These are phyloP conservation scores for Naganishia friedmannii DNA, from an alignment of 768 basidiomycete genomes.

Conservation along the genomic window DNA sequence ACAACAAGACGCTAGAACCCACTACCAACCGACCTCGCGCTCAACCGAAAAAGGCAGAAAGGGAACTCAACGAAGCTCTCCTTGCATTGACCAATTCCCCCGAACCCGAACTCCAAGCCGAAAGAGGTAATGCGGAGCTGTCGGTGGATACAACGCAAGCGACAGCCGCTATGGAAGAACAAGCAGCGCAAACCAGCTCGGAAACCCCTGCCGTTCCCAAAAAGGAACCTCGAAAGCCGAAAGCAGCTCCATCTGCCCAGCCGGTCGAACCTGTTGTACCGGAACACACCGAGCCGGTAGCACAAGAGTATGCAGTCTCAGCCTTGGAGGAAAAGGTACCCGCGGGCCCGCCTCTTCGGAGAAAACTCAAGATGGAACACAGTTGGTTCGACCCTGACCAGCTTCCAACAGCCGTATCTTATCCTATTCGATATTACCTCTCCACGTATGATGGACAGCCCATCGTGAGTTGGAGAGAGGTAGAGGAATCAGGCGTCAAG, in stretches of 20 bases:
- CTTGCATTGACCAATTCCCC: background rate
- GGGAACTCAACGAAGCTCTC: conserved; percentile 10
- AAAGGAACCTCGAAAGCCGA: background rate
- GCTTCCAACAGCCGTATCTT: conserved; percentile 4
- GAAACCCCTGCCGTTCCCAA: background rate
- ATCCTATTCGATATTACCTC: conserved; percentile 9
- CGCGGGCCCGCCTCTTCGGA: background rate
- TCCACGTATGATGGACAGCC: conserved; percentile 2
- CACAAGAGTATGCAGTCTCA: background rate
- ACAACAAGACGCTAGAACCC: no score
- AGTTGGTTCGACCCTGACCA: conserved; percentile 8
- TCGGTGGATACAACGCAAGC: background rate
- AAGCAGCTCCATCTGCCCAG: background rate
- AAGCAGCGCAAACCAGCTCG: background rate
- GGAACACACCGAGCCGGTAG: no score
- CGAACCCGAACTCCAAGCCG: conserved; percentile 1
- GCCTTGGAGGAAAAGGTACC: background rate
- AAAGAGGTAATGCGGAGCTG: background rate
- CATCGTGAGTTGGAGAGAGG: conserved; percentile 19
- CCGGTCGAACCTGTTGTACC: background rate
- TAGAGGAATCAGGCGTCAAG: background rate
- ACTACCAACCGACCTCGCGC: background rate
- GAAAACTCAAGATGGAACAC: conserved; percentile 23
- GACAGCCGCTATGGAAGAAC: background rate
- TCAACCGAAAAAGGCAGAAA: conserved; percentile 16